A percentile compares a stretch with the other conserved stretches of the same genome.
Conservation (phyloP, 179 eudicot genomes). For the Beta lomatogona region DNA sequence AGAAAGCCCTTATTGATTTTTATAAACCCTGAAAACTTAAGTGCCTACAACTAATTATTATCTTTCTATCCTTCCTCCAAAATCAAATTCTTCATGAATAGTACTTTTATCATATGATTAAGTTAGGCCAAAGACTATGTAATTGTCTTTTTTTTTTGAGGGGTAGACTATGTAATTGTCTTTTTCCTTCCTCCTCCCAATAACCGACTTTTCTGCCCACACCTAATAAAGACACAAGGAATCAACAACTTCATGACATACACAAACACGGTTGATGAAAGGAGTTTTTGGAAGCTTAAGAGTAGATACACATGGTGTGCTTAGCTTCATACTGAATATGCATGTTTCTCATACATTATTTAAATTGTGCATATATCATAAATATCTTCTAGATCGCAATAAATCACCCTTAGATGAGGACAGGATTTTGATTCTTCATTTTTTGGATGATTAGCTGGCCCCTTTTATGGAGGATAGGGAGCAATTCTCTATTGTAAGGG, state of each 20-base stretch:
- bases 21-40: too few relatives aligned
- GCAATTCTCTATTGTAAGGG: too few relatives aligned
- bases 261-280: constrained; percentile 7
- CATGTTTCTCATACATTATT: background rate
- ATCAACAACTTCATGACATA: background rate
- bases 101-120: too few relatives aligned
- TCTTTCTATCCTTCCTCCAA: too few relatives aligned
- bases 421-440: background rate
- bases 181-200: background rate
- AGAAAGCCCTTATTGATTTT: too few relatives aligned
- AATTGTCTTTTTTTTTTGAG: too few relatives aligned
- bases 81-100: too few relatives aligned
- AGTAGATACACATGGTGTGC: constrained; percentile 25
- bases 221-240: constrained; percentile 8
- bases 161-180: too few relatives aligned
- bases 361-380: background rate
- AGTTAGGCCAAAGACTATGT: too few relatives aligned
- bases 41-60: too few relatives aligned
- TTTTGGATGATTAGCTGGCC: background rate
- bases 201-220: background rate
- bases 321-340: background rate
- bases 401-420: background rate
- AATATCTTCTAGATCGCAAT: background rate
- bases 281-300: constrained; percentile 17
- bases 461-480: background rate